A percentile compares a stretch with the other conserved stretches of the same genome.
These are phyloP conservation scores for Phaeophleospora eucalypticola DNA, from an alignment of 2,329 filamentous ascomycete genomes.

Conservation along the genomic window DNA sequence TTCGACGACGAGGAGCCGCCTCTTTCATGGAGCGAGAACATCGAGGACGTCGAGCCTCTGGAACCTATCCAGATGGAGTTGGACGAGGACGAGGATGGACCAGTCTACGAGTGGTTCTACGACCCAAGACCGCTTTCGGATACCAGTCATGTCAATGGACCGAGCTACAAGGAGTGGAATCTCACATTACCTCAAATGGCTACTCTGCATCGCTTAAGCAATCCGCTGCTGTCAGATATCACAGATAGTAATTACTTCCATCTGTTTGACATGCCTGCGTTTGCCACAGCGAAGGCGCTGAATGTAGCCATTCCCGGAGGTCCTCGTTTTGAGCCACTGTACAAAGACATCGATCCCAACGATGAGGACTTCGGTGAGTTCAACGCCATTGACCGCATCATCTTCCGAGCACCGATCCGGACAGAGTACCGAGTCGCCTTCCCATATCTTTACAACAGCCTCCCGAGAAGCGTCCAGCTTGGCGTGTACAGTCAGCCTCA, in stretches of 20 bases:
- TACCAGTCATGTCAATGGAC: constrained; percentile 89
- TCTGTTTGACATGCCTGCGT: constrained; percentile 92
- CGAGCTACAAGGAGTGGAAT: constrained; percentile 96
- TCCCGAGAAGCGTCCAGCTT: constrained; percentile 88
- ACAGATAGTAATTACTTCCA: constrained; percentile 97
- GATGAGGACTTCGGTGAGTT: constrained; percentile 99
- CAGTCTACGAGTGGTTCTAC: constrained; percentile 96
- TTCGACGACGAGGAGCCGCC: constrained; percentile 99
- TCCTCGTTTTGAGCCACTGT: constrained; percentile 91
- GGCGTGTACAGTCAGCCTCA: constrained; percentile 94
- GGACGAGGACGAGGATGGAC: constrained; percentile 84
- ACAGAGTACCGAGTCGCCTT: constrained; percentile 95
- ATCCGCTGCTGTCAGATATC: constrained; percentile 83
- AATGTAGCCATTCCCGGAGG: constrained; percentile 98
- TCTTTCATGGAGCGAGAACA: constrained; percentile 96
- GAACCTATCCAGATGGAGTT: constrained; percentile 99
- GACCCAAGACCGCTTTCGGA: constrained; percentile 88
- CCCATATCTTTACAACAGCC: constrained; percentile 92
- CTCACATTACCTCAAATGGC: constrained; percentile 92
- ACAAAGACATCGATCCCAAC: constrained; percentile 98
- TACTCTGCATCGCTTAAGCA: constrained; percentile 84
- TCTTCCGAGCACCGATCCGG: constrained; percentile 89
- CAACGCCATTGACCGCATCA: constrained; percentile 98
- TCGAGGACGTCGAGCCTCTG: constrained; percentile 94
- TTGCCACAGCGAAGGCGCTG: constrained; percentile 91